Evolutionary conservation across 2,329 filamentous ascomycete species (phyloP), one percentile per base, ranked within the genome.

Genomic region (Arachnomyces sp.): DNA sequence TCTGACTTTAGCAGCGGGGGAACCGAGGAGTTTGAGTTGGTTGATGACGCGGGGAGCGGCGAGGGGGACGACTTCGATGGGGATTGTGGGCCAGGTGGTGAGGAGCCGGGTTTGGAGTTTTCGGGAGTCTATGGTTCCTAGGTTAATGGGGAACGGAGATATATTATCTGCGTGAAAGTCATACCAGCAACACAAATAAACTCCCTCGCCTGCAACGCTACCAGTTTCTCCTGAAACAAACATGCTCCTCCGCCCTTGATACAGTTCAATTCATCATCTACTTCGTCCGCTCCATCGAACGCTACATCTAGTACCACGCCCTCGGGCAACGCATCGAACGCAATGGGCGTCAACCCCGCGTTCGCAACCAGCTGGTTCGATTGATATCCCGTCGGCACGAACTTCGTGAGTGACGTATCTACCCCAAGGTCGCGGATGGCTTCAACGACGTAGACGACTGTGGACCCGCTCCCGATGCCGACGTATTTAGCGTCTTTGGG

Each of bases 201-300:
- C 59, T 86, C 85, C 64, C 80, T 84, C 3, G 87, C 83, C 36
- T 84, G 78, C 44, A 86, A 78, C 4, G 89, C 89, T 3, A 98
- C 89, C 28, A 98, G 73, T 71, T 98, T 98, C 69, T 98, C 92
- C 65, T 96, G 92, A 69, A 95, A 94, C 42, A 96, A 68, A 65
- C 92, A 98, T n/a, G 88, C 92, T 43, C 92, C 92, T 36, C 92
- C 92, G 40, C 92, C 92, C 71, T 96, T 96, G 70, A 98, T 96
- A 59, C 90, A 87, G 66, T 96, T 98, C 44, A 98, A 68, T 38
- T 93, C 85, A 34, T 86, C 81, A 60, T 98, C 92, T 25, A 98
- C 88, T 69, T 98, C 92, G 61, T 98, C 92, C 3, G 92, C 92
- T 39, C 92, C 92, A 58, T 98, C 92, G 60, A 98, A 98, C 36